Percentiles rank a stretch among this genome's conserved stretches.
These are phyloP conservation scores for Podosphaera xanthii DNA, from an alignment of 2,329 filamentous ascomycete genomes.

Conservation along the genomic window DNA sequence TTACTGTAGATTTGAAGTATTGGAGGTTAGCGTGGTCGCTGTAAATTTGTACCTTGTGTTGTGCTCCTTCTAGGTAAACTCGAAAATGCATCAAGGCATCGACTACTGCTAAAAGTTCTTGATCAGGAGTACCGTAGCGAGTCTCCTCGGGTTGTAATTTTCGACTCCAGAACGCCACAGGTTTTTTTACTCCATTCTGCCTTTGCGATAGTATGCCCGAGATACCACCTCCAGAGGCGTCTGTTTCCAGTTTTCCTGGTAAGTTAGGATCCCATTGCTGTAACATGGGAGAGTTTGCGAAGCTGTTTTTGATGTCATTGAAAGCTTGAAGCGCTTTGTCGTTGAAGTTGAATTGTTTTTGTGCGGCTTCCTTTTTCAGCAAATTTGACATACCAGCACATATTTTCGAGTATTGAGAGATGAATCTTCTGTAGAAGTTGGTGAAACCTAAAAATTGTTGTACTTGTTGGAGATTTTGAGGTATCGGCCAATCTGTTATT, in stretches of 20 bases:
- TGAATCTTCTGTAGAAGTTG: conserved; percentile 1
- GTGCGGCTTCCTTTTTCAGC: background rate
- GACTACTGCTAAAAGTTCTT: background rate
- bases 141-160: background rate
- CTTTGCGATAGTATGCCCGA: background rate
- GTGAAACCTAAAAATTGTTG: conserved; percentile 1
- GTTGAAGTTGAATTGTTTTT: conserved; percentile 1
- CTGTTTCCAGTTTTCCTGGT: conserved; percentile 1
- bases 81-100: background rate
- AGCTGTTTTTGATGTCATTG: background rate
- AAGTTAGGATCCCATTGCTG: background rate
- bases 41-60: background rate
- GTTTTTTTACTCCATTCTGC: background rate
- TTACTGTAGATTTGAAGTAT: background rate
- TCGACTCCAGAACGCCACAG: conserved; percentile 1
- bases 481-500: background rate
- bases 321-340: background rate
- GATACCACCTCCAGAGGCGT: background rate
- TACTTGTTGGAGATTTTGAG: conserved; percentile 1
- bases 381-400: background rate
- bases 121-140: background rate
- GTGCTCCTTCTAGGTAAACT: background rate
- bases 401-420: background rate
- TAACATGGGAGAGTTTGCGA: background rate
- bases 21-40: background rate